A percentile compares a stretch with the other conserved stretches of the same genome.
These are phyloP conservation scores for Dissophora ornata DNA, from an alignment of 192 early-diverging fungal species.

Conservation along the genomic window DNA sequence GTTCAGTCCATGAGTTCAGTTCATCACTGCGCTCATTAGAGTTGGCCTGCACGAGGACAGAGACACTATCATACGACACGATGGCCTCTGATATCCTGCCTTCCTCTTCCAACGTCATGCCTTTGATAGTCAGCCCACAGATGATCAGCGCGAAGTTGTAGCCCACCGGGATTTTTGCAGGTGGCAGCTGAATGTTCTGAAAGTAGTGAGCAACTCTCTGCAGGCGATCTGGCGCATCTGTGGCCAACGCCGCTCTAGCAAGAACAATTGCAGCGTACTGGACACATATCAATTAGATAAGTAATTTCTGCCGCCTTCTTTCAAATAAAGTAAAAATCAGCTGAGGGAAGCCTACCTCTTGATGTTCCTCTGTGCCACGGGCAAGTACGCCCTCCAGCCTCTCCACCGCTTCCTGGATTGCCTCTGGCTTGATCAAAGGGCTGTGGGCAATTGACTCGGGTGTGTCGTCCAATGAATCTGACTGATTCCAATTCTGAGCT, in stretches of 20 bases:
- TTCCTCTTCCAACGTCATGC: constrained; percentile 60
- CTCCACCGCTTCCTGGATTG: constrained; percentile 38
- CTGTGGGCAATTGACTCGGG: constrained; percentile 34
- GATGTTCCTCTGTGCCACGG: constrained; percentile 49
- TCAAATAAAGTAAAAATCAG: too few relatives aligned
- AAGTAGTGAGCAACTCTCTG: constrained; percentile 49
- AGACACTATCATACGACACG: constrained; percentile 65
- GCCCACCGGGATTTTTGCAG: constrained; percentile 56
- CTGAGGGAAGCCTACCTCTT: constrained; percentile 37
- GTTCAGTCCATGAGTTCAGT: constrained; percentile 74
- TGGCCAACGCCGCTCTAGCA: constrained; percentile 41
- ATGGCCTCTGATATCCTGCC: constrained; percentile 62
- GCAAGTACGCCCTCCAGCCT: constrained; percentile 20
- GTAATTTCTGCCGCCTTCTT: too few relatives aligned
- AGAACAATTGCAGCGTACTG: constrained; percentile 50
- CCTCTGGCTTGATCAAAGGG: constrained; percentile 21
- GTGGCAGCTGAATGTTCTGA: constrained; percentile 56
- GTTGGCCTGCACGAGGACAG: constrained; percentile 56
- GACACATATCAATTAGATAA: too few relatives aligned
- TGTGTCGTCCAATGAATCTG: constrained; percentile 38
- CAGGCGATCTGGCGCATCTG: constrained; percentile 44
- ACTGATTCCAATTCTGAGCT: constrained; percentile 19
- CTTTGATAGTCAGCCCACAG: constrained; percentile 71
- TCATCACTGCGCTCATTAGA: constrained; percentile 62
- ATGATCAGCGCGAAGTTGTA: constrained; percentile 74